Conservation (phyloP, 1,139 yeast species). For the Magnusiomyces suaveolens region DNA sequence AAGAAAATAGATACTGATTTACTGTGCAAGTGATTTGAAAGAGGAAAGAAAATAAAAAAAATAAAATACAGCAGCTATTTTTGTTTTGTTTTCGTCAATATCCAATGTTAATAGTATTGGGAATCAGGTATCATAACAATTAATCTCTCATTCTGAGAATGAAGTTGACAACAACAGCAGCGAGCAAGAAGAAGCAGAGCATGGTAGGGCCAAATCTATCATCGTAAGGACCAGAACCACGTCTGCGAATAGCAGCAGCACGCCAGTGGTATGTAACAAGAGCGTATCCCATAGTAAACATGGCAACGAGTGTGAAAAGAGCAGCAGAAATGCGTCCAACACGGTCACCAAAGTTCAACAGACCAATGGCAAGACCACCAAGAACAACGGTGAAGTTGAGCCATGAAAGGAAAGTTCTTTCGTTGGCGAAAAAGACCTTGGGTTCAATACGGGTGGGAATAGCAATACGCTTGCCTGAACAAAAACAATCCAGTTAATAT, state of each 20-base stretch:
- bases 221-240: slow-evolving; percentile 97
- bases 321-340: slow-evolving; percentile 91
- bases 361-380: slow-evolving; percentile 93
- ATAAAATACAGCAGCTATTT: no score
- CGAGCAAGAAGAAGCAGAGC: slow-evolving; percentile 83
- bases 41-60: no score
- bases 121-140: background rate
- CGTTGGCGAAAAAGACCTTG: slow-evolving; percentile 96
- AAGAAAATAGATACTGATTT: no score
- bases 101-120: no score
- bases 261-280: slow-evolving; percentile 97
- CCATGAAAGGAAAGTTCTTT: slow-evolving; percentile 91
- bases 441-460: slow-evolving; percentile 98
- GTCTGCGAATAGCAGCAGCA: slow-evolving; percentile 93
- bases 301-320: slow-evolving; percentile 79
- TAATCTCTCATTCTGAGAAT: slow-evolving; percentile 57
- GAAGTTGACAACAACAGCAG: slow-evolving; percentile 89
- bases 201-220: slow-evolving; percentile 99
- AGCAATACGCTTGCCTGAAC: slow-evolving; percentile 79
- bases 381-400: slow-evolving; percentile 92
- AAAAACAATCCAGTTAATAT: no score
- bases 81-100: no score
- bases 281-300: slow-evolving; percentile 96
- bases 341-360: slow-evolving; percentile 90
- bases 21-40: no score